Base-by-base conservation (phyloP, 495 filamentous ascomycete species). In the Entonaema liquescens region DNA sequence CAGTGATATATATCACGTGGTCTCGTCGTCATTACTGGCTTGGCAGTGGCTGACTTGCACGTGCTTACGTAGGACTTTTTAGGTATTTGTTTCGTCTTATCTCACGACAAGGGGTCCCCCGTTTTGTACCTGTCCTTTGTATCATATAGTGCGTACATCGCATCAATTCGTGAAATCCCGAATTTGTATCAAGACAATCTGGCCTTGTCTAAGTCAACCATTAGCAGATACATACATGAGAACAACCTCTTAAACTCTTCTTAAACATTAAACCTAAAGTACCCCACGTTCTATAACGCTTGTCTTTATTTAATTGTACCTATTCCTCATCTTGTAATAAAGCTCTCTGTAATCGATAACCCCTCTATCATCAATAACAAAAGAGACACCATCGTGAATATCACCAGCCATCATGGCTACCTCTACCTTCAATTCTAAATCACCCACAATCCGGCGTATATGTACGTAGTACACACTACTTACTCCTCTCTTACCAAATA, bases 381-480 rank as follows among this genome's bases (percentile, higher is more conserved):
- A 44, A 49, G 49, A 58, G 13, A 61, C 12, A 61, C 38, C 53
- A 53, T 59, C 52, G 17, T 21, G 50, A 49, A 71, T 17, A 52
- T 33, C 67, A 56, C 15, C 12, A 40, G 60, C 54, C 33, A 69
- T 42, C 36, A 79, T 79, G 77, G 77, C 80, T 23, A 80, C 75
- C 31, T 79, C 74, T 6, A 84, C 83, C 72, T 89, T 91, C 81
- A 91, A 91, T 77, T 85, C 89, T 79, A 93, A 93, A 78, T 92
- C 89, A 65, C 91, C 92, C 58, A 93, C 92, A 60, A 90, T 94
- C 75, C 88, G 89, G 75, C 89, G 92, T 77, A 93, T 94, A 76
- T 83, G 89, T 91, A 85, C 58, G 84, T 65, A n/a, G n/a, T n/a
- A n/a, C n/a, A 38, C 19, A 57, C 35, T 44, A 59, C 58, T 36